A percentile compares a stretch with the other conserved stretches of the same genome.
Conservation (phyloP, 192 early-diverging fungal genomes). For the Podila minutissima region DNA sequence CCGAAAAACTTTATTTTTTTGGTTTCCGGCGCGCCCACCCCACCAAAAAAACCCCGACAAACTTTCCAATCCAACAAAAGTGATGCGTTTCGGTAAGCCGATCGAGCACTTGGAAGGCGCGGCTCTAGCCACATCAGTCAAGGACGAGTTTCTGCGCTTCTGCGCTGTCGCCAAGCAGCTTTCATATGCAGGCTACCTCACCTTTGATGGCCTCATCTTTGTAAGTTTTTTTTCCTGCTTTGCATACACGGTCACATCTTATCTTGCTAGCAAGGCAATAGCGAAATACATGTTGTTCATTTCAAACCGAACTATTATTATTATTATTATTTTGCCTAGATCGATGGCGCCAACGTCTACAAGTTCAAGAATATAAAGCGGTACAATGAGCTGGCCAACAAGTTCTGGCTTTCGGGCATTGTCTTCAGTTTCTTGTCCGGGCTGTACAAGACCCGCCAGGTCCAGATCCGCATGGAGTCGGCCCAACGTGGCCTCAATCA, state of each 20-base stretch:
- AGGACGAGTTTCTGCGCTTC: slow-evolving; percentile 67
- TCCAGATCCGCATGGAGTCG: slow-evolving; percentile 52
- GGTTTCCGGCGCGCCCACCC: background rate
- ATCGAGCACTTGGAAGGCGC: slow-evolving; percentile 70
- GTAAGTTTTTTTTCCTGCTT: slow-evolving; percentile 46
- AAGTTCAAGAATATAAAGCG: slow-evolving; percentile 70
- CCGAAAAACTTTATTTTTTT: background rate
- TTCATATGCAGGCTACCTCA: slow-evolving; percentile 68
- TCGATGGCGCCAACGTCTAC: slow-evolving; percentile 65
- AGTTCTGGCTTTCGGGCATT: slow-evolving; percentile 76
- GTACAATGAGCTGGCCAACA: slow-evolving; percentile 65
- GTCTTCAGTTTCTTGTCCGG: slow-evolving; percentile 65
- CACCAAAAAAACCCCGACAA: background rate
- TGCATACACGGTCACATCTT: background rate
- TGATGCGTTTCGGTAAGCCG: slow-evolving; percentile 60
- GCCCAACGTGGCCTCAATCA: slow-evolving; percentile 27
- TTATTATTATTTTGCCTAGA: slow-evolving; percentile 21
- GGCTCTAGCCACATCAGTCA: slow-evolving; percentile 54
- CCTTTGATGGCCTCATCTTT: slow-evolving; percentile 70
- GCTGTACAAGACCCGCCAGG: slow-evolving; percentile 72
- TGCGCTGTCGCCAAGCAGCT: slow-evolving; percentile 67
- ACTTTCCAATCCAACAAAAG: background rate
- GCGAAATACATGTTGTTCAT: background rate
- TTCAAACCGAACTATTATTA: background rate
- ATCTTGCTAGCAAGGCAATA: background rate